A percentile compares a stretch with the other conserved stretches of the same genome.
Evolutionary conservation across 108 stramenopile genomes (phyloP).

Genomic region (Skeletonema grethae): DNA sequence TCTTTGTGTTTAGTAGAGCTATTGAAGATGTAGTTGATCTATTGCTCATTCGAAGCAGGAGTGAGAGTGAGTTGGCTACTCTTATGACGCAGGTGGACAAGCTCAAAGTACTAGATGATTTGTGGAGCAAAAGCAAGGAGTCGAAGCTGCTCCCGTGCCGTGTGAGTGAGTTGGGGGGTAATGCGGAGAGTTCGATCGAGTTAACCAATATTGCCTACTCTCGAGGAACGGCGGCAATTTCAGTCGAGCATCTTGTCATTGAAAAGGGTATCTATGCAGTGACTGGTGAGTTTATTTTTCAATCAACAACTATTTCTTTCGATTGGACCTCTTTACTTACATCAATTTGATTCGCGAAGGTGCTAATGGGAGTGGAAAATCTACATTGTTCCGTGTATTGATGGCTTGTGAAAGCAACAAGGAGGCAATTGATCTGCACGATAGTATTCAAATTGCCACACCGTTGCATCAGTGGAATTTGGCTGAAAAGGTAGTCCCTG

Average conservation of each 20-base stretch:
- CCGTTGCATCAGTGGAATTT: conserved; percentile 57
- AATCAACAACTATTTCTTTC: conserved; percentile 5
- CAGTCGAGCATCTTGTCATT: conserved; percentile 70
- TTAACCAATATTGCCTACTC: conserved; percentile 71
- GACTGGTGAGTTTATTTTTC: conserved; percentile 59
- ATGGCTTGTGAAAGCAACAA: conserved; percentile 85
- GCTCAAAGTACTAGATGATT: conserved; percentile 56
- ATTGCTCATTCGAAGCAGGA: conserved; percentile 77
- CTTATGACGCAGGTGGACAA: conserved; percentile 83
- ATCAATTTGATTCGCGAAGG: background rate
- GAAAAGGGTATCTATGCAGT: conserved; percentile 82
- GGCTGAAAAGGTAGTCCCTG: conserved; percentile 48
- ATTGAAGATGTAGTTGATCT: conserved; percentile 89
- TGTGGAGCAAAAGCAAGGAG: conserved; percentile 72
- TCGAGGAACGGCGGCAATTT: conserved; percentile 73
- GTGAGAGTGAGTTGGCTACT: conserved; percentile 81
- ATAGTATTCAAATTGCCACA: conserved; percentile 69
- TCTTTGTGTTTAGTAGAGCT: conserved; percentile 85
- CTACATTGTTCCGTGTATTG: conserved; percentile 73
- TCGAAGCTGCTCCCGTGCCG: conserved; percentile 63
- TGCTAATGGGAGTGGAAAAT: conserved; percentile 67
- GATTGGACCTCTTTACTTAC: conserved; percentile 1
- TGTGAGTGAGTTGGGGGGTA: conserved; percentile 26
- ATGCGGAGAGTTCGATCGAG: conserved; percentile 33
- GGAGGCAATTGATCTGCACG: conserved; percentile 70